phyloP scores from a whole-genome alignment of 2,329 filamentous ascomycete genomes.

The Ascochyta lentis region DNA sequence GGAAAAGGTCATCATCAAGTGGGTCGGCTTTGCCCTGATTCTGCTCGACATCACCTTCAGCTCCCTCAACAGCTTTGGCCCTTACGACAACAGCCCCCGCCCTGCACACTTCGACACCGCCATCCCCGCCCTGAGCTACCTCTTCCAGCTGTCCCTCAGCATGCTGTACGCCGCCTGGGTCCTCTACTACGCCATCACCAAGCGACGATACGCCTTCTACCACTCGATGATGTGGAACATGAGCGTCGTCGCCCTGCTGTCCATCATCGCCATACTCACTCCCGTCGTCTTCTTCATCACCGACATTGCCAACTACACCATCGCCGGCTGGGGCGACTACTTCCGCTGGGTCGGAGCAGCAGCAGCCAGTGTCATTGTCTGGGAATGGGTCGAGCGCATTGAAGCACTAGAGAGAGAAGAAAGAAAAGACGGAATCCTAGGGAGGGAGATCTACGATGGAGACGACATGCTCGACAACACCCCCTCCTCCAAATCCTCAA shows the following conservation, averaged over 20 bases:
- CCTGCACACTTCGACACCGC: constrained; percentile 85
- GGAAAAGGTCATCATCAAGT: constrained; percentile 98
- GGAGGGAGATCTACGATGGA: constrained; percentile 89
- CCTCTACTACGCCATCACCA: constrained; percentile 90
- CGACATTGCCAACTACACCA: constrained; percentile 83
- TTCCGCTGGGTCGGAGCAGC: constrained; percentile 96
- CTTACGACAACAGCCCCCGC: constrained; percentile 60
- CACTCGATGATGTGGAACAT: constrained; percentile 92
- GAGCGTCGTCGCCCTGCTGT: constrained; percentile 77
- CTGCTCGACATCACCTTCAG: constrained; percentile 89
- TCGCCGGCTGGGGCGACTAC: constrained; percentile 93
- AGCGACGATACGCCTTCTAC: constrained; percentile 89
- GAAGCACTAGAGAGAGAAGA: constrained; percentile 91
- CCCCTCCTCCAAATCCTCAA: constrained; percentile 62
- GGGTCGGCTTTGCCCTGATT: constrained; percentile 94
- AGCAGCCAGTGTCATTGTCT: constrained; percentile 93
- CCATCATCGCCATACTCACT: constrained; percentile 80
- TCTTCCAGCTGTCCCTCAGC: constrained; percentile 86
- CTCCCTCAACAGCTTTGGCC: constrained; percentile 84
- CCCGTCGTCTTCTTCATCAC: constrained; percentile 93
- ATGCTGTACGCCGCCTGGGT: constrained; percentile 93
- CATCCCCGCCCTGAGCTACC: constrained; percentile 86
- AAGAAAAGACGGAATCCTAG: constrained; percentile 90
- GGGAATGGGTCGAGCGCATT: constrained; percentile 97
- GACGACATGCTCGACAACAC: constrained; percentile 86